Conservation (phyloP, 148 eudicot species). For the Hydrangea macrophylla region DNA sequence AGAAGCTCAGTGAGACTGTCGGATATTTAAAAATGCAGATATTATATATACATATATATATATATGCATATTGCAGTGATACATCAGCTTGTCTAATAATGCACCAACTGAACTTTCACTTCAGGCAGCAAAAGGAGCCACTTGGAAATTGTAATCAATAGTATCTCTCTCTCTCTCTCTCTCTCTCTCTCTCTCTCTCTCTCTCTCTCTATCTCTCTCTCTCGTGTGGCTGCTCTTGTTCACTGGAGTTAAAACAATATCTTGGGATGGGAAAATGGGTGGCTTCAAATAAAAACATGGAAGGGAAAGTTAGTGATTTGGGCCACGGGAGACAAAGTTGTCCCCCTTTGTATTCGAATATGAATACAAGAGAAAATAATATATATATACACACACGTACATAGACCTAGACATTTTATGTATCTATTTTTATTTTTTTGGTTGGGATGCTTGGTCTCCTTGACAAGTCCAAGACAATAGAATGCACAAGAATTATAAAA, state of each 20-base stretch:
- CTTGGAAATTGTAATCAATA: not conserved
- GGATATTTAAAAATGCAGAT: no score
- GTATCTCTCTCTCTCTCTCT: conserved; percentile 3
- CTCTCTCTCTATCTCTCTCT: no score
- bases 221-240: not conserved
- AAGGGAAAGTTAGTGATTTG: conserved; percentile 16
- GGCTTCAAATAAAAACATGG: conserved; percentile 11
- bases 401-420: no score
- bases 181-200: no score
- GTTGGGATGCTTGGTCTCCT: conserved; percentile 24
- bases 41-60: no score
- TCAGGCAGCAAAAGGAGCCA: not conserved
- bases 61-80: no score
- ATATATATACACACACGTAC: conserved; percentile 13
- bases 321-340: conserved; percentile 26
- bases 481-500: not conserved
- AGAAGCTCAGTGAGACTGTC: no score
- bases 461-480: conserved; percentile 6
- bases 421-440: no score
- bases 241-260: conserved; percentile 3
- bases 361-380: conserved; percentile 23
- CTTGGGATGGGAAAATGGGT: conserved; percentile 17
- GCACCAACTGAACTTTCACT: not conserved
- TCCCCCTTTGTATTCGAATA: conserved; percentile 26
- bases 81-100: not conserved